Percentiles rank a stretch among this genome's conserved stretches.
These are phyloP conservation scores for Lotmaria passim DNA, from an alignment of 208 protist genomes.

Conservation along the genomic window DNA sequence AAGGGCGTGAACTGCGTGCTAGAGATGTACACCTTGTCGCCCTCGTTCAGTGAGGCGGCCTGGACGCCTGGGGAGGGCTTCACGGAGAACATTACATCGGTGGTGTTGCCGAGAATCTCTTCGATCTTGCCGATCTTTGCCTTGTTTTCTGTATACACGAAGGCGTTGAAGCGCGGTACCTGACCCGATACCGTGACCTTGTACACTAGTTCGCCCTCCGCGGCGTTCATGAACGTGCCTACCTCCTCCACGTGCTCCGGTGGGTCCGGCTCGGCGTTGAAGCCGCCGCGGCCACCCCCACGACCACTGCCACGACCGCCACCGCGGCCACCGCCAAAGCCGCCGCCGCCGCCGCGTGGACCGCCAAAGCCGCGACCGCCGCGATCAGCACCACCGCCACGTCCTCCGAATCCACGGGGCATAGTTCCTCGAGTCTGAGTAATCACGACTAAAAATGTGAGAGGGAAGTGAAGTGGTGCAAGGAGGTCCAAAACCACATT, in stretches of 20 bases:
- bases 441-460: constrained; percentile 6
- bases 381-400: constrained; percentile 28
- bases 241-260: constrained; percentile 83
- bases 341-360: constrained; percentile 40
- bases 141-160: constrained; percentile 92
- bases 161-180: constrained; percentile 93
- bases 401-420: constrained; percentile 37
- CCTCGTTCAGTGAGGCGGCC: constrained; percentile 81
- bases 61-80: constrained; percentile 88
- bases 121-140: constrained; percentile 94
- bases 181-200: constrained; percentile 58
- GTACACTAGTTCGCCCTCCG: constrained; percentile 91
- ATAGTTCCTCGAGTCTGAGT: constrained; percentile 16
- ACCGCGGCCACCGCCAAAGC: constrained; percentile 49
- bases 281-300: constrained; percentile 76
- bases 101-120: constrained; percentile 88
- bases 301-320: constrained; percentile 46
- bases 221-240: constrained; percentile 86
- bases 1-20: constrained; percentile 85
- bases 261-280: constrained; percentile 77
- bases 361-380: constrained; percentile 50
- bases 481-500: too few relatives aligned
- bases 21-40: constrained; percentile 88
- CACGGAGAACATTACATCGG: constrained; percentile 92
- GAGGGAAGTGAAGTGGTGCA: constrained; percentile 2